These are phyloP conservation scores for Coelastrella sp. DNA, from an alignment of 139 green algal genomes.

Conservation along the genomic window DNA sequence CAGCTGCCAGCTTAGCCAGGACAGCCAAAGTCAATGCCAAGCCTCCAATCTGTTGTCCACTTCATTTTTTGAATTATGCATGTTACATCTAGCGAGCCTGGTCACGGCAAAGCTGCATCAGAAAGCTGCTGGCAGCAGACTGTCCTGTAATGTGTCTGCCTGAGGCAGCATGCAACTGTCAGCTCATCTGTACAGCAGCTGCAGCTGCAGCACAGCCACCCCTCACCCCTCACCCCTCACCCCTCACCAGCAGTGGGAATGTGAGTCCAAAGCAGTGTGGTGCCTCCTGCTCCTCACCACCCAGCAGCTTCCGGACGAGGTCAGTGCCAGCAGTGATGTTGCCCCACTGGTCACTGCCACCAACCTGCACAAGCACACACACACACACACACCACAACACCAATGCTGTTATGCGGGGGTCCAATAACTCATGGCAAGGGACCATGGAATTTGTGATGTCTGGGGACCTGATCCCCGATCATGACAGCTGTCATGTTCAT, in stretches of 20 bases:
- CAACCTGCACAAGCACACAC: constrained; percentile 75
- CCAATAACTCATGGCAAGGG: too few species aligned
- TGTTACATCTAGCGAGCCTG: too few species aligned
- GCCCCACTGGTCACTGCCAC: constrained; percentile 97
- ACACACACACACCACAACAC: too few species aligned
- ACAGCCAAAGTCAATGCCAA: too few species aligned
- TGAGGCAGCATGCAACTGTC: background rate
- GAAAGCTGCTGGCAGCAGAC: too few species aligned
- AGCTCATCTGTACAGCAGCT: background rate
- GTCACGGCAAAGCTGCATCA: too few species aligned
- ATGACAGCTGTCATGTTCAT: background rate
- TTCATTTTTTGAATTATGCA: too few species aligned
- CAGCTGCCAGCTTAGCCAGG: too few species aligned
- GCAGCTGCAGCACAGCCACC: background rate
- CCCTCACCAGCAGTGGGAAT: constrained; percentile 89
- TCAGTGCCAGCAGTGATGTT: constrained; percentile 97
- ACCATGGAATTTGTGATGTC: too few species aligned
- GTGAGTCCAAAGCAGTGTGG: constrained; percentile 85
- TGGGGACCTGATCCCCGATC: background rate
- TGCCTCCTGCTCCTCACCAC: constrained; percentile 36
- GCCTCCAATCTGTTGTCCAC: too few species aligned
- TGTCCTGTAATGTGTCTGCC: too few species aligned
- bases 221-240: constrained; percentile 36
- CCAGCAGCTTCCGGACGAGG: constrained; percentile 83
- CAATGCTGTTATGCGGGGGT: too few species aligned